Evolutionary conservation across 208 protist genomes (phyloP), one percentile per base, ranked within the genome.

Genomic region (Leishmania major): DNA sequence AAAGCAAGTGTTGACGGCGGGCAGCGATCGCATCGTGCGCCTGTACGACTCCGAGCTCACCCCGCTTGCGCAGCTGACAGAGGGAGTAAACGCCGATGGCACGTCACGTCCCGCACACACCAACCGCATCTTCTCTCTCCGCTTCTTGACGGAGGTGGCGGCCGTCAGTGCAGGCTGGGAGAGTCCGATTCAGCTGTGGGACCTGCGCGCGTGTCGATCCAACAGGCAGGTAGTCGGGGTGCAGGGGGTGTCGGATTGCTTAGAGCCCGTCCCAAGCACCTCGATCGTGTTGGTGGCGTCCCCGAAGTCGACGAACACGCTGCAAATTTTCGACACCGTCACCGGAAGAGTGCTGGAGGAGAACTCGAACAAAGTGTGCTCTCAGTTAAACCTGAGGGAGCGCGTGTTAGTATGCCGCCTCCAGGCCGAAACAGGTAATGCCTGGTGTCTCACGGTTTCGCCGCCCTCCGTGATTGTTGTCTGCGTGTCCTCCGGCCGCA

Each of bases 121-220:
- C 66, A 98, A 92, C 78, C 89, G 96, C 66, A 89, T 98, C 47
- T 98, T 98, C 59, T 96, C 94, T 15, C 83, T 86, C 19, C 84
- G 88, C 0, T 98, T 93, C 84, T 35, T 92, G 0, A 87, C 86
- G 5, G 81, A 87, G 3, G 87, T 89, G 2, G 22, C 89, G 3
- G 83, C 91, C 0, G 86, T 90, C n/a, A 96, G 88, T 72, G 94
- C 88, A 8, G 96, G 96, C 13, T 98, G 94, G 95, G 94, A 96
- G 43, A 96, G 87, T 69, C 94, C 96, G 3, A 73, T 97, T 40
- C 96, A 98, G 77, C 43, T 98, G 8, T 98, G 96, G 96, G 94
- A 98, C 75, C 77, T 97, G 25, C 84, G 92, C 31, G 86, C 79
- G 31, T 45, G 70, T 40, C 82, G 90, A 49, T 93, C 94, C 31